Evolutionary conservation across 140 eudicot species (phyloP).

Genomic region (Flaveria floridana): DNA sequence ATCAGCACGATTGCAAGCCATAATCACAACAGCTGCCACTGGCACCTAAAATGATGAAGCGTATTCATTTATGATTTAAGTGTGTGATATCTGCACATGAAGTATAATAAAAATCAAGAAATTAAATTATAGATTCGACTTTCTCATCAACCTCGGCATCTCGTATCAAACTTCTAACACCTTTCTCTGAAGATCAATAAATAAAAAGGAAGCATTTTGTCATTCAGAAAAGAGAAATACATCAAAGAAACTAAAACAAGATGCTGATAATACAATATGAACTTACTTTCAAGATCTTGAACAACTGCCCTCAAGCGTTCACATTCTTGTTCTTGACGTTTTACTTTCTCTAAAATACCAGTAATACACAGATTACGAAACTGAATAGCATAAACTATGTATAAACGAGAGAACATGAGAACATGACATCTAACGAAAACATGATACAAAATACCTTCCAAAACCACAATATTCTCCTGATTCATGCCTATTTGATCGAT

Average conservation of each 20-base stretch:
- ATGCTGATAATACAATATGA: not conserved
- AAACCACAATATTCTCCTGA: conserved; percentile 52
- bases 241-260: not conserved
- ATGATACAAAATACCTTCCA: conserved; percentile 57
- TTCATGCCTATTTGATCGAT: conserved; percentile 71
- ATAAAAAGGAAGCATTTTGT: conserved; percentile 6
- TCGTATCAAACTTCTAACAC: conserved; percentile 46
- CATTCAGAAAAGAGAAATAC: conserved; percentile 9
- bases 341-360: conserved; percentile 59
- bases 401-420: not conserved
- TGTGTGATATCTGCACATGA: not conserved
- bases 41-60: conserved; percentile 50
- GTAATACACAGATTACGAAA: conserved; percentile 20
- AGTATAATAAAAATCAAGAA: not conserved
- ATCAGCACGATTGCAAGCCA: conserved; percentile 99
- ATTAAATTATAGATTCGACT: not conserved
- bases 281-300: conserved; percentile 71
- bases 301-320: conserved; percentile 55
- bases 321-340: conserved; percentile 60
- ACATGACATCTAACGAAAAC: conserved; percentile 5
- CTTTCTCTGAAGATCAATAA: conserved; percentile 55
- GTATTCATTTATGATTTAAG: not conserved
- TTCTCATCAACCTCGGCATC: conserved; percentile 57
- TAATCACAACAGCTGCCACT: conserved; percentile 91
- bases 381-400: not conserved